These are phyloP conservation scores for Lenzites betulinus DNA, from an alignment of 768 basidiomycete species.

Conservation along the genomic window DNA sequence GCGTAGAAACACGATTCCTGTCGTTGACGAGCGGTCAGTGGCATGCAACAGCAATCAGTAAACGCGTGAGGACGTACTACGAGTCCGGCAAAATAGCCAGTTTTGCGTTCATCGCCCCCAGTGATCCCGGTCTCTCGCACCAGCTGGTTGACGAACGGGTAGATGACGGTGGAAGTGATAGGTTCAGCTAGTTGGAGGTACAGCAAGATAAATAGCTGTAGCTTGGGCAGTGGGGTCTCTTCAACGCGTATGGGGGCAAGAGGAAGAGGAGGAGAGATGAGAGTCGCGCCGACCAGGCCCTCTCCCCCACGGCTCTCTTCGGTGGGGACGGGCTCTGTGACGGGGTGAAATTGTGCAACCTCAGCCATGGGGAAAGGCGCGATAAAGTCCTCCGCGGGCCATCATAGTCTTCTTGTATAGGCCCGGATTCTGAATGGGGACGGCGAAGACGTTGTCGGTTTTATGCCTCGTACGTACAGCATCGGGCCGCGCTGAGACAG, in stretches of 20 bases:
- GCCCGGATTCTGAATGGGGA: neutral
- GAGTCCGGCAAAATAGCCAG: constrained; percentile 30
- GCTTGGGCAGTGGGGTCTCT: constrained; percentile 28
- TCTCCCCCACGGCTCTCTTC: too few species aligned
- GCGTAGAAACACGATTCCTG: constrained; percentile 36
- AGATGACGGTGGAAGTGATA: constrained; percentile 29
- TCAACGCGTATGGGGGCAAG: neutral
- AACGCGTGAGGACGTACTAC: constrained; percentile 19
- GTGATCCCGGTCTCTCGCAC: constrained; percentile 26
- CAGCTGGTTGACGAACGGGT: constrained; percentile 33
- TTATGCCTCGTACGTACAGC: constrained; percentile 3
- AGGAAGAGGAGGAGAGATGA: neutral
- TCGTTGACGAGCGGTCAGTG: neutral
- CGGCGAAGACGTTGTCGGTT: too few species aligned
- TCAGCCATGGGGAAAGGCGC: neutral
- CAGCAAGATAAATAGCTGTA: constrained; percentile 30
- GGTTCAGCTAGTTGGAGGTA: constrained; percentile 31
- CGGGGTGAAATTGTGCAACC: neutral
- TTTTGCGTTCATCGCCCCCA: constrained; percentile 26
- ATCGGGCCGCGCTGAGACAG: neutral
- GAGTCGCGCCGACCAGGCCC: too few species aligned
- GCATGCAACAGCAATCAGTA: too few species aligned
- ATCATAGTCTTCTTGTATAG: neutral
- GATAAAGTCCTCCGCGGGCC: neutral
- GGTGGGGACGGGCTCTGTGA: neutral